phyloP scores from a whole-genome alignment of 805 yeast genomes.

The Suhomyces faveliae region DNA sequence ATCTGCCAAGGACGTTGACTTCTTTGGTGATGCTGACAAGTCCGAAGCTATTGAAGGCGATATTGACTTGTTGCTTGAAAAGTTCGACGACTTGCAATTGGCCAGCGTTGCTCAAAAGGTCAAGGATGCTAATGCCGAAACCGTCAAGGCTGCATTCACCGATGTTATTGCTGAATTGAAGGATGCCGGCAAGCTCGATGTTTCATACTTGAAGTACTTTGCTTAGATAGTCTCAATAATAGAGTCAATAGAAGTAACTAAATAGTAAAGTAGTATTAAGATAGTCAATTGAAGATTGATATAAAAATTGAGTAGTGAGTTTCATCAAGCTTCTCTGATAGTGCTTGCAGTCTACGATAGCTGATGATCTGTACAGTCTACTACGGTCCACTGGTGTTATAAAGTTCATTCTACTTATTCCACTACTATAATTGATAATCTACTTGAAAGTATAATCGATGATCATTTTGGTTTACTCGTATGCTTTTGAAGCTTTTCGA shows the following conservation, averaged over 20 bases:
- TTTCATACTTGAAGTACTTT: slow-evolving; percentile 55
- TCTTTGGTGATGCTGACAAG: slow-evolving; percentile 76
- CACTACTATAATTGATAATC: too few species aligned
- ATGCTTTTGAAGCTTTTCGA: too few species aligned
- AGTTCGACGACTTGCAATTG: slow-evolving; percentile 76
- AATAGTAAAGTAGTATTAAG: neutral
- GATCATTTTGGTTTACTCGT: too few species aligned
- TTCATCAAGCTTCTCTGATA: too few species aligned
- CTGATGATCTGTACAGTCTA: too few species aligned
- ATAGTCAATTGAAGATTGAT: too few species aligned
- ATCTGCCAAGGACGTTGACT: slow-evolving; percentile 77
- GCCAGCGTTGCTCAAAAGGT: slow-evolving; percentile 71
- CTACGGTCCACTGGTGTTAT: too few species aligned
- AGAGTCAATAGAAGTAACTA: neutral
- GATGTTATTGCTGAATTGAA: slow-evolving; percentile 54
- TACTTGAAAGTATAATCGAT: too few species aligned
- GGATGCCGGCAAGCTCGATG: slow-evolving; percentile 55
- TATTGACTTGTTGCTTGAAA: slow-evolving; percentile 72
- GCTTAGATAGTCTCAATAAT: neutral
- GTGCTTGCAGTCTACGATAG: too few species aligned
- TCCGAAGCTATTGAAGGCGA: slow-evolving; percentile 74
- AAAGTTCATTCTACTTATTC: too few species aligned
- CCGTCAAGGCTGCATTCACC: slow-evolving; percentile 57
- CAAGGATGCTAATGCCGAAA: slow-evolving; percentile 50
- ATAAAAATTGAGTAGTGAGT: too few species aligned